Base-by-base conservation (phyloP, 495 filamentous ascomycete species). In the Xylaria sp. region DNA sequence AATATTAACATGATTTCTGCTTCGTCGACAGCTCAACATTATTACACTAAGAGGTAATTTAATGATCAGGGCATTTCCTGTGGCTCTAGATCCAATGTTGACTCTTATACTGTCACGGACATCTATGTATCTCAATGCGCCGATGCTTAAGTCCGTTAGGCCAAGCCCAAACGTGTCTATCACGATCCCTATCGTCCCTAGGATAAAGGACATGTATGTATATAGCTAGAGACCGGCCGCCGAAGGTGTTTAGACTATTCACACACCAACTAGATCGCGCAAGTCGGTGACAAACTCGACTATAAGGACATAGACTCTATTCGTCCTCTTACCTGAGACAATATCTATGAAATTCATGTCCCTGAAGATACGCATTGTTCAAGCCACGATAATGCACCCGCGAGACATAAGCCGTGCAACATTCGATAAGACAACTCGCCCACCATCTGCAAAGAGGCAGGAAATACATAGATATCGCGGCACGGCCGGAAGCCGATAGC, bases 401-500 rank as follows among this genome's bases (percentile, higher is more conserved):
- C 17, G n/a, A 35, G 53, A 33, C 6, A 58, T n/a, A 35, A 35
- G 29, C 53, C 29, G 11, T 53, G 26, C 15, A 9, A 8, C 31
- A 19, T 35, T 33, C 4, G 5, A 26, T 14, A 3, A 52, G 48
- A 52, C 4, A 7, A 1, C n/a, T 37, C 21, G 17, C 21, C 57
- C 29, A 19, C 1, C 7, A 59, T 59, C 8, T 33, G 6, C 21
- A 37, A 37, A 37, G 19, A 37, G 57, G 19, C 5, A 29, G 2
- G 37, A 26, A n/a, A n/a, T n/a, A n/a, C n/a, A n/a, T n/a, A n/a
- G n/a, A 43, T 62, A n/a, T 59, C 7, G 21, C 57, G 57, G 57
- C 59, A 43, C 3, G 43, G 24, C 9, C 59, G 5, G 37, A 43
- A n/a, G 19, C 59, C 21, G 37, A 62, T 21, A 62, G 59, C 37